Evolutionary conservation across 2,329 filamentous ascomycete genomes (phyloP).

Genomic region (Chaetomium olivaceum): DNA sequence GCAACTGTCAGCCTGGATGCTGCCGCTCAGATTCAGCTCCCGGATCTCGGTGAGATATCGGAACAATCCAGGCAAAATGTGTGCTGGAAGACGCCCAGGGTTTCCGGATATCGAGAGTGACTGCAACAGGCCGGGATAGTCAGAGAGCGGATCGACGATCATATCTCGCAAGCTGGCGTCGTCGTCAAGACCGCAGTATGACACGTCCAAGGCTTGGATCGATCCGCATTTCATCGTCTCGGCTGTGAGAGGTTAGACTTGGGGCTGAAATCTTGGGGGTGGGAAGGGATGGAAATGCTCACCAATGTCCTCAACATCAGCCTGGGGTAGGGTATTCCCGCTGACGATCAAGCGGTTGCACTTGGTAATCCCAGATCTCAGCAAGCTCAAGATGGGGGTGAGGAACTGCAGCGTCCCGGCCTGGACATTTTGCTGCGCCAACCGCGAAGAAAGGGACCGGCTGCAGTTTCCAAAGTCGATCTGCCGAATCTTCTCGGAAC

Average conservation of each 20-base stretch:
- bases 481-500: slow-evolving; percentile 56
- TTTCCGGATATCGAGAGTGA: slow-evolving; percentile 56
- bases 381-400: slow-evolving; percentile 47
- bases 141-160: slow-evolving; percentile 47
- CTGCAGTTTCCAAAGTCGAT: slow-evolving; percentile 53
- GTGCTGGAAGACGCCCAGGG: slow-evolving; percentile 51
- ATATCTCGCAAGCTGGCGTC: slow-evolving; percentile 51
- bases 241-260: slow-evolving; percentile 31
- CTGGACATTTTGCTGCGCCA: slow-evolving; percentile 6
- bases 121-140: slow-evolving; percentile 49
- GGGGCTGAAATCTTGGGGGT: not conserved
- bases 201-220: slow-evolving; percentile 52
- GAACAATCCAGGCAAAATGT: slow-evolving; percentile 48
- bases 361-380: slow-evolving; percentile 46
- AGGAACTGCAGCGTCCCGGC: slow-evolving; percentile 36
- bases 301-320: slow-evolving; percentile 54
- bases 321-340: slow-evolving; percentile 50
- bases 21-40: slow-evolving; percentile 53
- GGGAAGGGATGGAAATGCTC: slow-evolving; percentile 26
- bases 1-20: slow-evolving; percentile 51
- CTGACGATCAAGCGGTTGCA: slow-evolving; percentile 55
- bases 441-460: slow-evolving; percentile 29
- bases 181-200: slow-evolving; percentile 54
- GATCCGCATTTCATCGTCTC: slow-evolving; percentile 35
- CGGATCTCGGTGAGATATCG: slow-evolving; percentile 47